These are phyloP conservation scores for Neurospora pannonica DNA, from an alignment of 495 filamentous ascomycete genomes.

Conservation along the genomic window DNA sequence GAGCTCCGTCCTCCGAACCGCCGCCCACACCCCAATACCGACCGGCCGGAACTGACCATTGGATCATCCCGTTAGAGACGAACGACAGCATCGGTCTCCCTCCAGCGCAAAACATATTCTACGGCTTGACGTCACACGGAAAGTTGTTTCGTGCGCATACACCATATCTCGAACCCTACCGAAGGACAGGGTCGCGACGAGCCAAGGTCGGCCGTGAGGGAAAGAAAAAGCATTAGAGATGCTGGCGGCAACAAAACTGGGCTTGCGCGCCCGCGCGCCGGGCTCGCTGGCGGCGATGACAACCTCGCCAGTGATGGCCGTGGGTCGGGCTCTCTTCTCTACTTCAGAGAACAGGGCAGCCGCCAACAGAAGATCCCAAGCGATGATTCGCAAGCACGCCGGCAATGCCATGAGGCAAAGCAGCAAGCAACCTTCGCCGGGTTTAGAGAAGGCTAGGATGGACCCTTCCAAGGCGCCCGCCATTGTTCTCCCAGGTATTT, in stretches of 20 bases:
- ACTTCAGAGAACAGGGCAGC: not conserved
- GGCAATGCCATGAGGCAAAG: not conserved
- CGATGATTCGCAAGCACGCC: not conserved
- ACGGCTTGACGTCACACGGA: not conserved
- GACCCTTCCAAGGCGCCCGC: not conserved
- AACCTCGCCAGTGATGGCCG: not conserved
- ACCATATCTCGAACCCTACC: not conserved
- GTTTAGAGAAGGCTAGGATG: not conserved
- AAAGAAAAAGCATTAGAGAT: not conserved
- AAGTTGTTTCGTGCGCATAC: not conserved
- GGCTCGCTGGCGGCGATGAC: slow-evolving; percentile 3
- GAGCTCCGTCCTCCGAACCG: not conserved
- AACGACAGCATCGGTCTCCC: not conserved
- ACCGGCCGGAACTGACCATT: not conserved
- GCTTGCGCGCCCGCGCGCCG: slow-evolving; percentile 4
- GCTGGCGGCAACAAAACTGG: not conserved
- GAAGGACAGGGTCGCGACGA: not conserved
- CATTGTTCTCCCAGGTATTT: slow-evolving; percentile 2
- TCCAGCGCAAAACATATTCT: not conserved
- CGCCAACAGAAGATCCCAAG: not conserved
- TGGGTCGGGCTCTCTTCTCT: not conserved
- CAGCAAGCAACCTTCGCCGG: not conserved
- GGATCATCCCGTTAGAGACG: not conserved
- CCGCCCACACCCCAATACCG: not conserved
- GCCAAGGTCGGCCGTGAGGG: not conserved